Evolutionary conservation across 2,329 filamentous ascomycete genomes (phyloP), one percentile per base, ranked within the genome.

Genomic region (Alternaria triticimaculans): DNA sequence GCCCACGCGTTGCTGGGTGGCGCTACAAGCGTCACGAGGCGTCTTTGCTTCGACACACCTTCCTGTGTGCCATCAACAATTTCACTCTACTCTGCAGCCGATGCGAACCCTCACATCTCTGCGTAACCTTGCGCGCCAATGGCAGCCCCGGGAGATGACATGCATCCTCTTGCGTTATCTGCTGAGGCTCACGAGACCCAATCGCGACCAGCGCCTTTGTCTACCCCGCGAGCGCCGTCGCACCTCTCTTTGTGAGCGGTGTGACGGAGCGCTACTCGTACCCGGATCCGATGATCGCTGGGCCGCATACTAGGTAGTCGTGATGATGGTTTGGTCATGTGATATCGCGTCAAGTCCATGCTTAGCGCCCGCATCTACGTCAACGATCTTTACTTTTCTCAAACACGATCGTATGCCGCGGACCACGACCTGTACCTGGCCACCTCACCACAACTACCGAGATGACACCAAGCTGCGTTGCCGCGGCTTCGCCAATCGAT

Each of bases 161-260:
- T 71, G 70, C 67, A 68, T 65, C 60, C 48, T 50, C 55, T 55
- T 54, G 64, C 66, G 63, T 64, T 62, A 68, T 65, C 61, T 64
- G 69, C 67, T 66, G 63, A 64, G 65, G 63, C 33, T 55, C 60
- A 69, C 65, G 64, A 65, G 62, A 56, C 56, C 62, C 55, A 59
- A 51, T 62, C 51, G 62, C 55, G 26, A 30, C 58, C 21, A 46
- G 14, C 46, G 28, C 26, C 14, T 30, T 50, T 46, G 41, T n/a
- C 51, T 65, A 55, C 57, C 59, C 63, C 63, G 53, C 58, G 26
- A 49, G 25, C 30, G 25, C 44, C 20, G 59, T 67, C 23, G 54
- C 59, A 56, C 63, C 50, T 48, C 57, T 21, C 58, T 20, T 14
- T 26, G 18, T 23, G 14, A 44, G 45, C 41, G 53, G 58, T 57